Evolutionary conservation across 1,139 yeast genomes (phyloP).

Genomic region (Protomyces inouyei): DNA sequence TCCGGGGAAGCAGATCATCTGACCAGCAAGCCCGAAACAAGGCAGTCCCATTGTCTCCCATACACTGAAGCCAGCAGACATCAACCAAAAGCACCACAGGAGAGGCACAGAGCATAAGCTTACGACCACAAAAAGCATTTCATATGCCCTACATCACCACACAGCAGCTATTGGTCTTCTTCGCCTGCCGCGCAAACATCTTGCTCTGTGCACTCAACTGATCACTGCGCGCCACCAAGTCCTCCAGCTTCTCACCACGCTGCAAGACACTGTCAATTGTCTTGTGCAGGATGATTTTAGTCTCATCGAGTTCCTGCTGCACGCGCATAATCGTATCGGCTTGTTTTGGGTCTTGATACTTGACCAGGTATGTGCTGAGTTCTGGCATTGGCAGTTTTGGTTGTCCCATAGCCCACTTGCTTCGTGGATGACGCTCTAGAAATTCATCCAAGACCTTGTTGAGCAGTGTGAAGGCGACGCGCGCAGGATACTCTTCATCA

Average conservation of each 20-base stretch:
- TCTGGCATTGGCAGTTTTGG: slow-evolving; percentile 46
- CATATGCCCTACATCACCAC: slow-evolving; percentile 51
- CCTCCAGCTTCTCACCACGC: slow-evolving; percentile 92
- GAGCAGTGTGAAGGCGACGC: slow-evolving; percentile 93
- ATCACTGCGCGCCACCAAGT: slow-evolving; percentile 90
- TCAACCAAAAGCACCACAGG: too few relatives aligned
- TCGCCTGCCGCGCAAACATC: slow-evolving; percentile 92
- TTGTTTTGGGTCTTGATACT: slow-evolving; percentile 94
- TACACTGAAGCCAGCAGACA: too few relatives aligned
- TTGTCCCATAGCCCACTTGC: slow-evolving; percentile 55
- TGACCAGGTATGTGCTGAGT: slow-evolving; percentile 63
- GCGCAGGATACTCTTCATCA: slow-evolving; percentile 91
- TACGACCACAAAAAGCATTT: too few relatives aligned
- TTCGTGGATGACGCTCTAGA: slow-evolving; percentile 70
- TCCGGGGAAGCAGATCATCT: background rate
- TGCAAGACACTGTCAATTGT: slow-evolving; percentile 91
- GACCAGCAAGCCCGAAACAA: too few relatives aligned
- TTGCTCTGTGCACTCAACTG: slow-evolving; percentile 83
- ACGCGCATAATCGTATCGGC: slow-evolving; percentile 97
- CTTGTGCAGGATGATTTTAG: slow-evolving; percentile 91
- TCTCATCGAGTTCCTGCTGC: slow-evolving; percentile 95
- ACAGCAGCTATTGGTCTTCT: slow-evolving; percentile 85
- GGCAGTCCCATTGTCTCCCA: too few relatives aligned
- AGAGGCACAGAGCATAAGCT: too few relatives aligned
- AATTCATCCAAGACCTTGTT: slow-evolving; percentile 91